Evolutionary conservation across 805 yeast species (phyloP).

Genomic region (Sugiyamaella smithiae): DNA sequence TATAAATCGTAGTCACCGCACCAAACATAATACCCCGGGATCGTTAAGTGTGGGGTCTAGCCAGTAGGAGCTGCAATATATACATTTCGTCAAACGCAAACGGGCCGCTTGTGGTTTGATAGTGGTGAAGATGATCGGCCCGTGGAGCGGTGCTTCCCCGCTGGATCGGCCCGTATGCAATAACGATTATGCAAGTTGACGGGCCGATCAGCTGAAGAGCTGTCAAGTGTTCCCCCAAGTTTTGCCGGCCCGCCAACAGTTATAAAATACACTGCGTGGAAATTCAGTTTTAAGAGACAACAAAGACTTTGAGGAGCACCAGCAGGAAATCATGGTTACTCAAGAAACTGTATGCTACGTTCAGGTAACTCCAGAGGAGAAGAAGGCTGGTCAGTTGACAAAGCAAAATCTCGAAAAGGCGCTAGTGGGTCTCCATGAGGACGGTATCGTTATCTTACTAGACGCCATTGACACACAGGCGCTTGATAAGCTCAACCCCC

Average conservation of each 20-base stretch:
- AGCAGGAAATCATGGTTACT: background rate
- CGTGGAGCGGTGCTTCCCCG: background rate
- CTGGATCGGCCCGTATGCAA: background rate
- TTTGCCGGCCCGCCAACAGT: too few species aligned
- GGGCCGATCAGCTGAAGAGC: background rate
- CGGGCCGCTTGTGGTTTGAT: too few species aligned
- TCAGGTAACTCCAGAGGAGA: background rate
- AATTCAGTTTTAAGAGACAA: too few species aligned
- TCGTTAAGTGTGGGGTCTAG: too few species aligned
- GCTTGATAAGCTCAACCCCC: constrained; percentile 1
- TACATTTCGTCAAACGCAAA: too few species aligned
- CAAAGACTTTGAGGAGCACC: background rate
- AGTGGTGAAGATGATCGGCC: constrained; percentile 1
- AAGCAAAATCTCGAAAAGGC: background rate
- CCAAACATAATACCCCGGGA: background rate
- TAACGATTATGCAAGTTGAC: background rate
- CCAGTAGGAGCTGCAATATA: too few species aligned
- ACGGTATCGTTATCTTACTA: constrained; percentile 4
- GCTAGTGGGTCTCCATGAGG: background rate
- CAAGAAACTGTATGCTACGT: background rate
- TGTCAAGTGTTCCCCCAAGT: too few species aligned
- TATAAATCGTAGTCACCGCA: background rate
- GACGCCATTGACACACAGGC: background rate
- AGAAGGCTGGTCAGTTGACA: background rate
- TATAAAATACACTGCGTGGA: too few species aligned